Base-by-base conservation (phyloP, 306 rosid genomes). In the Styphnolobium japonicum region DNA sequence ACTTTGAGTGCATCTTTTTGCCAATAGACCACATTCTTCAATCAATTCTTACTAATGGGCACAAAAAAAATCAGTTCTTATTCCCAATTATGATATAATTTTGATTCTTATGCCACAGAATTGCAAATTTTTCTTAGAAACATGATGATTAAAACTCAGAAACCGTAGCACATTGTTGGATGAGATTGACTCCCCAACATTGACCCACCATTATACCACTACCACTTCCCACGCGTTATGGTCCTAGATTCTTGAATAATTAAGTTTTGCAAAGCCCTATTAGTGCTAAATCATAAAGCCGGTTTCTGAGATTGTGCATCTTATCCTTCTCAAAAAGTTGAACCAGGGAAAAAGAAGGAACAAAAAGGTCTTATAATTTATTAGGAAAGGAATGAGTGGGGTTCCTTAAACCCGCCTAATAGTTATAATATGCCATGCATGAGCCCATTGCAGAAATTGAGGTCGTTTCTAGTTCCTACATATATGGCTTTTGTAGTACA, bases 181-280 rank as follows among this genome's bases (percentile, higher is more conserved):
- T 64, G 80, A 68, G 63, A 73, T 22, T 71, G 46, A 14, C 74
- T 79, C 33, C 56, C 64, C 62, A 39, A 49, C 68, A 51, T 27
- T 66, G 84, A 57, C 76, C 85, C 58, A 75, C 72, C 64, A 34
- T 63, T 70, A 55, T 75, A 43, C 64, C 79, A 65, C 62, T 36
- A 18, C 42, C 82, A 43, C 76, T 62, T 46, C 71, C 77, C 73
- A 74, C 69, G 84, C 69, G 53, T 71, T 72, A 77, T 64, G 73
- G 83, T 83, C 81, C 81, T 57, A 73, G 81, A 78, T 79, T 73
- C 81, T 79, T 58, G 48, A 83, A 67, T 75, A 40, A 83, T 79
- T 78, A 19, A 18, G 58, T 4, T 73, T 71, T 45, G 60, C 52
- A 55, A 60, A 67, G 36, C 65, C 46, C 75, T 79, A 57, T 62